Evolutionary conservation across 306 rosid genomes (phyloP), one percentile per base, ranked within the genome.

Genomic region (Sicyos edulis): DNA sequence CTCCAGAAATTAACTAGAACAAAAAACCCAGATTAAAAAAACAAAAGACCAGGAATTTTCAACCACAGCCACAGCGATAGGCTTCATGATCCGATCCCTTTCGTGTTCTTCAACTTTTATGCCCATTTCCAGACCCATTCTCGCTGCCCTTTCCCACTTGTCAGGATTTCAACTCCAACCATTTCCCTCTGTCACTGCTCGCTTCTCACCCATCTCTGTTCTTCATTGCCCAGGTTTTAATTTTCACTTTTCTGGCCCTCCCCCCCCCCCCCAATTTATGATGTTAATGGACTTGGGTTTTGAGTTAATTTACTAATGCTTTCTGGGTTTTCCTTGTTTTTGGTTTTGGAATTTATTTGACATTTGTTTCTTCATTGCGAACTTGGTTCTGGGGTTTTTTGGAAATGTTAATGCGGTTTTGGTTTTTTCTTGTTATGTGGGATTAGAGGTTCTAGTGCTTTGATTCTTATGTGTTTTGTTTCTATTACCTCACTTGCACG

Each of bases 31-130:
- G 5, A 32, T 32, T 32, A 2, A 32, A 32, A 26, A 26, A 26
- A 26, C 1, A 26, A 37, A 6, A 37, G 5, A 5, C 5, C 42
- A 42, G 11, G 47, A 42, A 42, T 42, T 42, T 42, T 42, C 8
- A 62, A 3, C 50, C 4, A 4, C 49, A 62, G 12, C 54, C 29
- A 64, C 0, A 11, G 10, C 4, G 17, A 8, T 5, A 32, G 50
- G 54, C 72, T 68, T 22, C 26, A 68, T 68, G 72, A 68, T 68
- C 72, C 49, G 72, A 68, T 22, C 56, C 21, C 22, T 68, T 52
- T 68, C 14, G 10, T 21, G 2, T 49, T 68, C 20, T 49, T 22
- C 72, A 3, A 13, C 11, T 21, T 21, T 13, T 12, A 7, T 66
- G 54, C 34, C 32, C 10, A 6, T 29, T 59, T 67, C 22, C 55